Conservation (phyloP, 805 yeast genomes). For the Saccharomycopsis fodiens region DNA sequence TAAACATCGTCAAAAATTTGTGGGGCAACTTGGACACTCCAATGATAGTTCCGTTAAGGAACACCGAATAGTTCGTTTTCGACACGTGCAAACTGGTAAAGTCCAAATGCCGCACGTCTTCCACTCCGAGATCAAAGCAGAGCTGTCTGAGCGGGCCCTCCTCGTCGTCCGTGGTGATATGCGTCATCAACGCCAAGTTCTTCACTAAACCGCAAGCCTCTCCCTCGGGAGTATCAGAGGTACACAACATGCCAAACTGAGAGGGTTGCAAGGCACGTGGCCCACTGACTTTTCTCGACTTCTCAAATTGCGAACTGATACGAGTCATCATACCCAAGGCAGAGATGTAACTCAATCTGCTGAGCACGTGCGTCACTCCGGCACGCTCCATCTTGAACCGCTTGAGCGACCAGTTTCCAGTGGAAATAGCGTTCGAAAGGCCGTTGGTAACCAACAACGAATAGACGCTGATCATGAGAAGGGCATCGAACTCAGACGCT, state of each 20-base stretch:
- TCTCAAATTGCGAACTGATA: conserved; percentile 97
- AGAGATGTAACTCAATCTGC: conserved; percentile 84
- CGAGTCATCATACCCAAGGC: conserved; percentile 99
- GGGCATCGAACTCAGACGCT: conserved; percentile 91
- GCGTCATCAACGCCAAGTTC: conserved; percentile 96
- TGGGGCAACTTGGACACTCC: conserved; percentile 86
- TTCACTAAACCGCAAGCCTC: conserved; percentile 99
- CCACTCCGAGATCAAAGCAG: conserved; percentile 83
- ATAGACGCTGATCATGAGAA: conserved; percentile 81
- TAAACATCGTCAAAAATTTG: conserved; percentile 71
- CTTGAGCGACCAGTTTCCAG: conserved; percentile 98
- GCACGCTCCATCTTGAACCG: conserved; percentile 99
- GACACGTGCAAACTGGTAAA: conserved; percentile 71
- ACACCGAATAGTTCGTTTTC: conserved; percentile 74
- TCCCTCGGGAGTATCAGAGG: conserved; percentile 99
- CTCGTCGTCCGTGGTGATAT: conserved; percentile 96
- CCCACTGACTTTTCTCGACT: conserved; percentile 95
- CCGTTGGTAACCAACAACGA: conserved; percentile 92
- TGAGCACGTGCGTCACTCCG: conserved; percentile 94
- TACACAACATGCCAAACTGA: conserved; percentile 97
- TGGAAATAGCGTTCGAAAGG: conserved; percentile 90
- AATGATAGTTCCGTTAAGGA: conserved; percentile 87
- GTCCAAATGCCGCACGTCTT: conserved; percentile 72
- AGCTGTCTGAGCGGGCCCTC: conserved; percentile 77
- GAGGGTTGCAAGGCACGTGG: conserved; percentile 99